phyloP scores from a whole-genome alignment of 2,329 filamentous ascomycete genomes.

The Huntiella omanensis region DNA sequence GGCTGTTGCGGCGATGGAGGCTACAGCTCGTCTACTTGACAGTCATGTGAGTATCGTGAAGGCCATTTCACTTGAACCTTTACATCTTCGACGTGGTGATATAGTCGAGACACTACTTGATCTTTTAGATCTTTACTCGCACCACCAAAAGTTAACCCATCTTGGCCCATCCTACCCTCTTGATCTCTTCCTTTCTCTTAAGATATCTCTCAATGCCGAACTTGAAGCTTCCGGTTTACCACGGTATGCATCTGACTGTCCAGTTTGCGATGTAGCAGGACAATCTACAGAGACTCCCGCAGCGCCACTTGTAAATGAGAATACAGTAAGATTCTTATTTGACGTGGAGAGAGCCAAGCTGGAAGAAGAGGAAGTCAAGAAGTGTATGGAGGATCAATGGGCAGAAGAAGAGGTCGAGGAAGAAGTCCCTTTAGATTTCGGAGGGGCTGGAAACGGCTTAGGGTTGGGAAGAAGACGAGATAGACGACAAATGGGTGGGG shows the following conservation, averaged over 20 bases:
- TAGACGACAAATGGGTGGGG: conserved; percentile 4
- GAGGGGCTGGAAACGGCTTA: conserved; percentile 6
- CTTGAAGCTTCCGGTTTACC: conserved; percentile 41
- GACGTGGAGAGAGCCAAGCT: conserved; percentile 54
- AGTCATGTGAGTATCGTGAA: conserved; percentile 31
- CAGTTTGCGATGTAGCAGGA: conserved; percentile 27
- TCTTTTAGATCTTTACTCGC: conserved; percentile 78
- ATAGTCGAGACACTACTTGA: conserved; percentile 70
- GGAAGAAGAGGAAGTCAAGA: conserved; percentile 49
- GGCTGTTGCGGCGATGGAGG: conserved; percentile 63
- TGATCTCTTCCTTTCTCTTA: conserved; percentile 65
- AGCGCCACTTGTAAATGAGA: conserved; percentile 28
- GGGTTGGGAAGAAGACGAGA: conserved; percentile 7
- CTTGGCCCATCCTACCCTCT: conserved; percentile 55
- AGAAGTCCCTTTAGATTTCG: conserved; percentile 35
- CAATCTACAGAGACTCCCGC: conserved; percentile 1
- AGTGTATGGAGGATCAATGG: conserved; percentile 54
- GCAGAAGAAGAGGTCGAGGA: conserved; percentile 64
- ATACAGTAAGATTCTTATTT: conserved; percentile 78
- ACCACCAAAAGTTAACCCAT: conserved; percentile 56
- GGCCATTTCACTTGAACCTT: conserved; percentile 30
- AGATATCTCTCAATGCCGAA: conserved; percentile 73
- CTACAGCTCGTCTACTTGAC: conserved; percentile 51
- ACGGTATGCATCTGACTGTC: conserved; percentile 44
- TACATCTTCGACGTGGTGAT: conserved; percentile 27